phyloP scores from a whole-genome alignment of 2,329 filamentous ascomycete genomes.

The Cladophialophora yegresii region DNA sequence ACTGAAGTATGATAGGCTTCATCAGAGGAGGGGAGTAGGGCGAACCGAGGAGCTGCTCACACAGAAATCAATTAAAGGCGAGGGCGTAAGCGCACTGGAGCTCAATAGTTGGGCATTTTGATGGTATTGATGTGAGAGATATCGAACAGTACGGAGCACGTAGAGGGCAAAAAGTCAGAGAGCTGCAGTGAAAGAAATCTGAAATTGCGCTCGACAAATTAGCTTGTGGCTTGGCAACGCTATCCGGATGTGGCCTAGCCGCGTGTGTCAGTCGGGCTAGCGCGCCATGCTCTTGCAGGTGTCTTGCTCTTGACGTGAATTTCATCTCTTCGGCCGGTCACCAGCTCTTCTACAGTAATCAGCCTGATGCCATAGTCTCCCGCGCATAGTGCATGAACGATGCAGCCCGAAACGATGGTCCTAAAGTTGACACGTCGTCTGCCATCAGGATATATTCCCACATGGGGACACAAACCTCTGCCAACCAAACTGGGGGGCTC shows the following conservation, averaged over 20 bases:
- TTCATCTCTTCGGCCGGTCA: not conserved
- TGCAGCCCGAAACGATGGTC: not conserved
- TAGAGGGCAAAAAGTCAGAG: not conserved
- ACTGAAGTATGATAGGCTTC: slow-evolving; percentile 53
- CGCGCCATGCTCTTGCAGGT: too few species aligned
- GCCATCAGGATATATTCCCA: not conserved
- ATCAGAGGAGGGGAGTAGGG: slow-evolving; percentile 22
- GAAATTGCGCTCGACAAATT: not conserved
- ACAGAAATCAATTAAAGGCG: not conserved
- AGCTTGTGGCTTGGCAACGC: not conserved
- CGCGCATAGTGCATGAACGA: not conserved
- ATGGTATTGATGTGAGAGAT: not conserved
- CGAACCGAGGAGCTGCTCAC: not conserved
- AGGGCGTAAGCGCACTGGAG: not conserved
- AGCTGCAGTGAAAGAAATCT: not conserved
- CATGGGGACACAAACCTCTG: not conserved
- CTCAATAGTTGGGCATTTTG: not conserved
- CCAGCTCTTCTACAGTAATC: not conserved
- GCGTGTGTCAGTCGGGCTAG: not conserved
- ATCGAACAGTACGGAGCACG: not conserved
- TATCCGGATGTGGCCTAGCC: not conserved
- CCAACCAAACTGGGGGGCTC: not conserved
- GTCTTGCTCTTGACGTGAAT: not conserved
- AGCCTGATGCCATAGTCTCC: not conserved
- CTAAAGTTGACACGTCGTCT: not conserved